Evolutionary conservation across 768 basidiomycete species (phyloP), one percentile per base, ranked within the genome.

Genomic region (Kwoniella dejecticola): DNA sequence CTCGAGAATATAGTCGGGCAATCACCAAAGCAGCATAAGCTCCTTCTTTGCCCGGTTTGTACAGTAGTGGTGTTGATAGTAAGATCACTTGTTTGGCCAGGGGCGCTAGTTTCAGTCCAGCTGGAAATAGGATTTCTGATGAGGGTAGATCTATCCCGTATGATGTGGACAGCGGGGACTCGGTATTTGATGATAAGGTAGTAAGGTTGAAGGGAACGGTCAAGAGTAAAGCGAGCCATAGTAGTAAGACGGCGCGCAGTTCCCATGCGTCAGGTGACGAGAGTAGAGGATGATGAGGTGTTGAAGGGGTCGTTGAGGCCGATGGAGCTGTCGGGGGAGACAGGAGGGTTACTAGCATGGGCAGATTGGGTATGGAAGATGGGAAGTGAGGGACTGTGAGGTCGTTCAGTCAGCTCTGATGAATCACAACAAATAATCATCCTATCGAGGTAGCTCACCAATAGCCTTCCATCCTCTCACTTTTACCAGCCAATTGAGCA

Each of bases 171-270:
- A 29, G 12, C 15, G 52, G 36, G 2, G 82, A 82, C 70, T n/a
- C n/a, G n/a, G 52, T 46, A 0, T 52, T 38, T 0, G 57, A 56
- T 1, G 92, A 91, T 55, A 96, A 91, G 69, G 91, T 89, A 29
- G 86, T 83, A 38, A 99, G 81, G 73, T 90, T 87, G 77, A 99
- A 99, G 0, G 96, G 96, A 17, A 97, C 87, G 81, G 90, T 91
- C 81, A 89, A 89, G 48, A 96, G 88, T 23, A 99, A 84, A 21
- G 90, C 89, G n/a, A 98, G 83, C 95, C 95, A 98, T 11, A 96
- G 82, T 8, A 99, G 82, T 24, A 90, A 81, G 29, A 89, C 83
- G 72, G 94, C 92, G 62, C 91, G 87, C 52, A 91, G 77, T 23
- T 88, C 81, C 96, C 96, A 98, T 38, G 86, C 84, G 8, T 76